Conservation (phyloP, 495 filamentous ascomycete genomes). For the Astrocystis sublimbata region DNA sequence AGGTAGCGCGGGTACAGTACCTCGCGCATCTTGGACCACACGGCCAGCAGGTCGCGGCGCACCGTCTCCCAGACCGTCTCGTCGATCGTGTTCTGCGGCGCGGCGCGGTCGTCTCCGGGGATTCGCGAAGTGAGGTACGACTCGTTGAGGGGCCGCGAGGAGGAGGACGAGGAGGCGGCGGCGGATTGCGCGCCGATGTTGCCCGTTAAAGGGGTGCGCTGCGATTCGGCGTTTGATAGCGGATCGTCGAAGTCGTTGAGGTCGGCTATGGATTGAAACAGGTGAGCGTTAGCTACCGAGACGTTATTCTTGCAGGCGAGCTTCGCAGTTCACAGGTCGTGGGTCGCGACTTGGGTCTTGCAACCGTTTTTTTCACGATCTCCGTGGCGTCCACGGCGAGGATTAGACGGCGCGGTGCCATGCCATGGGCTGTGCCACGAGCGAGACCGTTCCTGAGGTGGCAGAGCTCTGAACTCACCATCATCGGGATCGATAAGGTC, state of each 20-base stretch:
- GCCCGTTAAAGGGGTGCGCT: slow-evolving; percentile 75
- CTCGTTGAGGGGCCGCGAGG: slow-evolving; percentile 54
- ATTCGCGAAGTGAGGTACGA: slow-evolving; percentile 84
- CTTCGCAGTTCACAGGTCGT: not conserved
- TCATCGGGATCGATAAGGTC: slow-evolving; percentile 93
- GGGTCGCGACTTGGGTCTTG: not conserved
- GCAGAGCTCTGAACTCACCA: slow-evolving; percentile 52
- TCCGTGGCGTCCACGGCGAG: too few relatives aligned
- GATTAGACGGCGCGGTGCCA: not conserved
- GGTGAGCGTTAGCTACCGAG: slow-evolving; percentile 26
- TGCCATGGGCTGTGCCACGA: too few relatives aligned
- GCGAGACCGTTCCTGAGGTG: not conserved
- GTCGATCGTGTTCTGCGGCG: slow-evolving; percentile 91
- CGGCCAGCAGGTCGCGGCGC: slow-evolving; percentile 82
- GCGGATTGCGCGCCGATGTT: slow-evolving; percentile 62
- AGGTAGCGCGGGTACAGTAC: slow-evolving; percentile 97
- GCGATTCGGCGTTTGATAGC: slow-evolving; percentile 59
- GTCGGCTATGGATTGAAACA: slow-evolving; percentile 52
- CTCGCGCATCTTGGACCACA: slow-evolving; percentile 97
- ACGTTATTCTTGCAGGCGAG: not conserved
- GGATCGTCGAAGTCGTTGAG: slow-evolving; percentile 95
- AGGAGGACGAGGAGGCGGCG: slow-evolving; percentile 37
- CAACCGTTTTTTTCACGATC: not conserved
- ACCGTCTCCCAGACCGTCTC: slow-evolving; percentile 96
- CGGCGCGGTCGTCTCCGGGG: slow-evolving; percentile 90